These are phyloP conservation scores for Sphaerobolus stellatus DNA, from an alignment of 1,284 basidiomycete genomes.

Conservation along the genomic window DNA sequence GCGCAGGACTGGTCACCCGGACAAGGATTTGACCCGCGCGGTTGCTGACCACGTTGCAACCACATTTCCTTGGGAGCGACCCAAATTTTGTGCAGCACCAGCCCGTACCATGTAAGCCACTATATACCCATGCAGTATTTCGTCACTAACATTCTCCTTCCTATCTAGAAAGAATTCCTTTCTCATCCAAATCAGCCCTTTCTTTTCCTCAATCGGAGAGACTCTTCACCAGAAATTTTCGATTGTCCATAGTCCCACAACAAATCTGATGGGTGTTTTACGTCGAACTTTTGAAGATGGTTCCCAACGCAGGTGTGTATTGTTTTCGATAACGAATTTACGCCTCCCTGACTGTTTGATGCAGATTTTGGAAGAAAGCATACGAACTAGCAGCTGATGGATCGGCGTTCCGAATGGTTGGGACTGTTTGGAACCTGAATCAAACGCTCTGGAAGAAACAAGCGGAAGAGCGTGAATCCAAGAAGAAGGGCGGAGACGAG, in stretches of 20 bases:
- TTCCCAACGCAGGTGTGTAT: constrained; percentile 6
- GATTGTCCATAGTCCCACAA: constrained; percentile 7
- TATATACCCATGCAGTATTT: not conserved
- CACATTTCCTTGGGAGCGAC: constrained; percentile 14
- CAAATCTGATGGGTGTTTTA: constrained; percentile 6
- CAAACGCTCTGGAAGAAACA: constrained; percentile 8
- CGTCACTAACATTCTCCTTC: not conserved
- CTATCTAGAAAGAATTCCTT: constrained; percentile 3
- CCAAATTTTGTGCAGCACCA: not conserved
- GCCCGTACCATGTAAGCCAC: constrained; percentile 2
- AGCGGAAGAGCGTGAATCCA: constrained; percentile 1
- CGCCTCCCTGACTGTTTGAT: not conserved
- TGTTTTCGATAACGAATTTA: not conserved
- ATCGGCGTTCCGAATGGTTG: constrained; percentile 8
- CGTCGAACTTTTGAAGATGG: constrained; percentile 8
- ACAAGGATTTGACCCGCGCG: constrained; percentile 6
- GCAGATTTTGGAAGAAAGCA: constrained; percentile 9
- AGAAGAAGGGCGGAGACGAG: constrained; percentile 9
- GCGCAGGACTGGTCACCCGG: constrained; percentile 5
- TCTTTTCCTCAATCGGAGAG: constrained; percentile 1
- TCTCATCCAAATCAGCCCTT: constrained; percentile 8
- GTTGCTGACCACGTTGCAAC: too few relatives aligned
- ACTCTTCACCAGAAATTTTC: constrained; percentile 9
- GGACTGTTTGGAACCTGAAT: constrained; percentile 11
- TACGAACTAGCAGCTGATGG: constrained; percentile 11